These are phyloP conservation scores for Xerocomus minutiporus DNA, from an alignment of 1,284 basidiomycete genomes.

Conservation along the genomic window DNA sequence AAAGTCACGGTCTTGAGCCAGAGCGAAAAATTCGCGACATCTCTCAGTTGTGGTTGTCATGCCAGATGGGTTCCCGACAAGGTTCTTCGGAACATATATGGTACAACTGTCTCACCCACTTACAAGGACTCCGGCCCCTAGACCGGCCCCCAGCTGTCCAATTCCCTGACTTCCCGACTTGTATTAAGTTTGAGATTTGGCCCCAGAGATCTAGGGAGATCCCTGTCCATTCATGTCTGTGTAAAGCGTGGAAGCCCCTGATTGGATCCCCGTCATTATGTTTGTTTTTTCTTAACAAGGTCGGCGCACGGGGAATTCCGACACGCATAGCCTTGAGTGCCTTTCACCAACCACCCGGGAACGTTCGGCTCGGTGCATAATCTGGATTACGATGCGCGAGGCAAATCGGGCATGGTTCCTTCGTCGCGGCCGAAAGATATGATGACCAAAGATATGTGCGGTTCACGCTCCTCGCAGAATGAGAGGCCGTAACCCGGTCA, in stretches of 20 bases:
- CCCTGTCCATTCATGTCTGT: too few species aligned
- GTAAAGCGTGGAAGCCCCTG: background rate
- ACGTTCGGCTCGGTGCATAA: background rate
- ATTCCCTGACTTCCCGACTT: too few species aligned
- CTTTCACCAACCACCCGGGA: background rate
- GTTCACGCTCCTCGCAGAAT: background rate
- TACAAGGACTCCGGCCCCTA: conserved; percentile 42
- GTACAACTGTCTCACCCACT: conserved; percentile 19
- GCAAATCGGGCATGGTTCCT: background rate
- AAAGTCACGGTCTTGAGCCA: conserved; percentile 70
- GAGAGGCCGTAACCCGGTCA: background rate
- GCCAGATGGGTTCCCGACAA: conserved; percentile 67
- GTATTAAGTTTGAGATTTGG: background rate
- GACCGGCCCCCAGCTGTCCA: too few species aligned
- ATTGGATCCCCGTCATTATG: background rate
- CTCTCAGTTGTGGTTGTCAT: conserved; percentile 62
- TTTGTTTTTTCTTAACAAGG: background rate
- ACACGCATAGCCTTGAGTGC: background rate
- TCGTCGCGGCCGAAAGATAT: background rate
- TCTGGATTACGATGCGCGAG: background rate
- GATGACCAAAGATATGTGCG: background rate
- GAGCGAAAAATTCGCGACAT: conserved; percentile 51
- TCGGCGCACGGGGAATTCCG: background rate
- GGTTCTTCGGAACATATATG: background rate
- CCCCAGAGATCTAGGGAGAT: too few species aligned